Conservation (phyloP, 345 rosid species). For the Hibiscus trionum region DNA sequence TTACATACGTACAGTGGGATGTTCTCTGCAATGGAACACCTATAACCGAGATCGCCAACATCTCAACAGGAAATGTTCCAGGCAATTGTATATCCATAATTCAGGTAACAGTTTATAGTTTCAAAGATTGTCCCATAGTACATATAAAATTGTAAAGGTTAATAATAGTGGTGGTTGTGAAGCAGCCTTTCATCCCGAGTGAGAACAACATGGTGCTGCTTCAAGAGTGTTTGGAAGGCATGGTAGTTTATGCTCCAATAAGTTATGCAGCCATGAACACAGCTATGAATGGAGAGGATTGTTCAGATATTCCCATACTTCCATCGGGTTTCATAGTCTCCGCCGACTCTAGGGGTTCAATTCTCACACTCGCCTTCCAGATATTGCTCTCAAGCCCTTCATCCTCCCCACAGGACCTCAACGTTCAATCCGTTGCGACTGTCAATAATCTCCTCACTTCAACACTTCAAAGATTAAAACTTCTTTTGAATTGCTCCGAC, state of each 20-base stretch:
- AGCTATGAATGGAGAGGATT: constrained; percentile 30
- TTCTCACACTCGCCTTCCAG: constrained; percentile 58
- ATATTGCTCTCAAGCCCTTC: constrained; percentile 34
- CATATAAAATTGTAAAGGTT: background rate
- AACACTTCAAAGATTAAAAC: constrained; percentile 45
- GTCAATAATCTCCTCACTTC: constrained; percentile 47
- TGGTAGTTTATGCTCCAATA: constrained; percentile 56
- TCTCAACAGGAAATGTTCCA: constrained; percentile 35
- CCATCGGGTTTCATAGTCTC: constrained; percentile 73
- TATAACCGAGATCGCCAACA: constrained; percentile 35
- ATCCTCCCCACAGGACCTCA: constrained; percentile 11
- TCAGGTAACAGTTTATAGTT: constrained; percentile 24
- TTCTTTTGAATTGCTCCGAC: constrained; percentile 28
- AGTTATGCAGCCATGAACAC: constrained; percentile 25
- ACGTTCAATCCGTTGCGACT: constrained; percentile 36
- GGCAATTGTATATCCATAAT: constrained; percentile 44
- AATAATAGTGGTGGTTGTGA: background rate
- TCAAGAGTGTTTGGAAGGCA: constrained; percentile 51
- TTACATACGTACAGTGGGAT: constrained; percentile 56
- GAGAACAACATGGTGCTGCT: constrained; percentile 40
- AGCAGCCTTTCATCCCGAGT: constrained; percentile 20
- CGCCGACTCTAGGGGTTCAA: constrained; percentile 34
- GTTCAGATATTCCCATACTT: constrained; percentile 37
- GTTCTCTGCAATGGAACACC: constrained; percentile 35
- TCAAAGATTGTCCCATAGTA: background rate